These are phyloP conservation scores for Phytopythium vexans DNA, from an alignment of 352 stramenopile species.

Conservation along the genomic window DNA sequence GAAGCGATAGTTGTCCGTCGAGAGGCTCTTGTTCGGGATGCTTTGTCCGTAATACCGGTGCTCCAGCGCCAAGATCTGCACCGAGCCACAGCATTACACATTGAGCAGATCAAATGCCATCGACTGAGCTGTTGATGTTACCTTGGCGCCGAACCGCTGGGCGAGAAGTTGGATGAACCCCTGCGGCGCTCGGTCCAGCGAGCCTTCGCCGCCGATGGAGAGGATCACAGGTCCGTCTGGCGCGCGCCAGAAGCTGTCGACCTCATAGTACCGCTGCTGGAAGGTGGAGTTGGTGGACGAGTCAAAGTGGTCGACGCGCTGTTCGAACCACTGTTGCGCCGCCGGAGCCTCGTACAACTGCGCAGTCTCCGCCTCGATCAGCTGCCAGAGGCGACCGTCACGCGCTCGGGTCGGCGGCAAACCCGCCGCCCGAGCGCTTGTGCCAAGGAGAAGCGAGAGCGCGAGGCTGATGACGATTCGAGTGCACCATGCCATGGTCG, in stretches of 20 bases:
- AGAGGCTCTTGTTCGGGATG: conserved; percentile 71
- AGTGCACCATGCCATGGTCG: background rate
- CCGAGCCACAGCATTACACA: background rate
- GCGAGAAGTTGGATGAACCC: conserved; percentile 75
- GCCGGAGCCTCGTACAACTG: conserved; percentile 33
- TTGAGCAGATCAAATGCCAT: background rate
- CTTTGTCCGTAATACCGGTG: conserved; percentile 88
- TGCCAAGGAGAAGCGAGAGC: conserved; percentile 12
- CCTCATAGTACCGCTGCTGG: conserved; percentile 77
- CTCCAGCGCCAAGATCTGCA: conserved; percentile 76
- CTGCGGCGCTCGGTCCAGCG: conserved; percentile 47
- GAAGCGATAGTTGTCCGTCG: conserved; percentile 67
- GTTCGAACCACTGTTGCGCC: conserved; percentile 60
- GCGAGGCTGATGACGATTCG: conserved; percentile 3
- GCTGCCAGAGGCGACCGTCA: conserved; percentile 44
- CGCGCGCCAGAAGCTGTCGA: conserved; percentile 52
- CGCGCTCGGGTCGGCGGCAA: conserved; percentile 42
- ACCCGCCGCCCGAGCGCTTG: conserved; percentile 2
- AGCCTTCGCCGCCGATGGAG: conserved; percentile 82
- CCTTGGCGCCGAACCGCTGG: conserved; percentile 74
- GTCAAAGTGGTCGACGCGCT: conserved; percentile 65
- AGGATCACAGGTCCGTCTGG: conserved; percentile 71
- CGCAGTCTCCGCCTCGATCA: conserved; percentile 49
- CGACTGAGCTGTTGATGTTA: conserved; percentile 4
- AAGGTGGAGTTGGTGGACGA: conserved; percentile 33